Percentiles rank a stretch among this genome's conserved stretches.
Conservation (phyloP, 352 stramenopile species). For the Phytophthora cactorum region DNA sequence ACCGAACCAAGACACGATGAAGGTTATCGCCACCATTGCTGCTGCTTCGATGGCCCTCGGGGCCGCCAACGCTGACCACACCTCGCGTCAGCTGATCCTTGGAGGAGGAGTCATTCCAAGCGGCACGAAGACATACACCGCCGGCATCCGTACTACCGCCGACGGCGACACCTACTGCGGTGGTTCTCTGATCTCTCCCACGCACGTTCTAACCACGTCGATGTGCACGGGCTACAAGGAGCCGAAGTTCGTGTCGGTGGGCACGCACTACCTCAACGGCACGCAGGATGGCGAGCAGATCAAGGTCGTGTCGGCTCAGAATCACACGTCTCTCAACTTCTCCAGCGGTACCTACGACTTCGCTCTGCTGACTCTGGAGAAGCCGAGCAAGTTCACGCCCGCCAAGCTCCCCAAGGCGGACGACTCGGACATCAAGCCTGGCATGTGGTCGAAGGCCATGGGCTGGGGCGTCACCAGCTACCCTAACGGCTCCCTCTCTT, state of each 20-base stretch:
- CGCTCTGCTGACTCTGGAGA: constrained; percentile 50
- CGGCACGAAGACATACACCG: constrained; percentile 42
- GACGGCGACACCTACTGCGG: constrained; percentile 21
- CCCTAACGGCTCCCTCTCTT: constrained; percentile 26
- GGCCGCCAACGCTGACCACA: constrained; percentile 3
- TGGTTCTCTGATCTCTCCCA: constrained; percentile 46
- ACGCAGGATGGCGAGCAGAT: constrained; percentile 49
- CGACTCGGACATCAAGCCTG: constrained; percentile 28
- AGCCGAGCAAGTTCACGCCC: constrained; percentile 36
- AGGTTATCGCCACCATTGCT: constrained; percentile 9
- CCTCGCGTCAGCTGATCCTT: constrained; percentile 12
- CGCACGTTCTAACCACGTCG: constrained; percentile 29
- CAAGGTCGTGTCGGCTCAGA: constrained; percentile 34
- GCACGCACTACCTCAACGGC: constrained; percentile 54
- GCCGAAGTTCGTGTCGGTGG: constrained; percentile 29
- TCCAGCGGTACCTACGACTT: constrained; percentile 38
- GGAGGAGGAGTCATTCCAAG: constrained; percentile 28
- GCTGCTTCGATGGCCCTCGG: background rate
- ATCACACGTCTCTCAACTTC: constrained; percentile 8
- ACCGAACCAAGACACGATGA: constrained; percentile 5
- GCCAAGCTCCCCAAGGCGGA: constrained; percentile 35
- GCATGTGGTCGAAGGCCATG: constrained; percentile 38
- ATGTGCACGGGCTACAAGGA: constrained; percentile 33
- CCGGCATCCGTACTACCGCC: constrained; percentile 15
- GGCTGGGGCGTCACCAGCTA: constrained; percentile 36